Evolutionary conservation across 441 rosid species (phyloP), one percentile per base, ranked within the genome.

Genomic region (Erodium texanum): DNA sequence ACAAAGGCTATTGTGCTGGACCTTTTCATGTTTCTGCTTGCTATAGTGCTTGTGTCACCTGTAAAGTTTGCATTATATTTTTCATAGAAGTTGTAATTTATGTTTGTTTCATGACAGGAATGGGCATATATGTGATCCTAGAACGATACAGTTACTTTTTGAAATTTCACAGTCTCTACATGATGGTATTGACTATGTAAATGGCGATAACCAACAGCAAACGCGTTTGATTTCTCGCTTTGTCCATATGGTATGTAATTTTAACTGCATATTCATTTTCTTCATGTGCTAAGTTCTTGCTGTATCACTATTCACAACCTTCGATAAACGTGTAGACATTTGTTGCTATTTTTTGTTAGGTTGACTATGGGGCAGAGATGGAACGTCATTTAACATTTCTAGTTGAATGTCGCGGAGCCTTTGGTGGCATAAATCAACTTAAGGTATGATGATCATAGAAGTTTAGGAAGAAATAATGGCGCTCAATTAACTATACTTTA

Each of bases 361-460:
- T 89, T 77, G 91, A 89, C 81, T 86, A 81, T 74, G 92, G 90
- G 66, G 73, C 72, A 69, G 88, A 81, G 61, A 73, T 81, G 80
- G 96, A 89, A 79, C 82, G 58, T 14, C 91, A 93, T 67, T 74
- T 93, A 75, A 74, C 81, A 72, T 93, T 90, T 82, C 84, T 93
- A 73, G 87, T 83, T 52, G 92, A 89, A 82, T 87, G 98, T 58
- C 96, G 98, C 70, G 89, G 82, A 72, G 90, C 91, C 63, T 84
- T 93, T 71, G 83, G 79, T 65, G 76, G 82, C 85, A 76, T 82
- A 74, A 76, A 78, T 76, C 93, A 85, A 71, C 84, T 89, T 65
- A 86, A 84, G 94, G 98, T 58, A 58, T 5, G 63, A 10, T 11
- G 9, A 22, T 20, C 10, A 20, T 19, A 56, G 62, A 56, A 56